A percentile compares a stretch with the other conserved stretches of the same genome.
Evolutionary conservation across 129 eudicot species (phyloP).

Genomic region (Artemisia argyi): DNA sequence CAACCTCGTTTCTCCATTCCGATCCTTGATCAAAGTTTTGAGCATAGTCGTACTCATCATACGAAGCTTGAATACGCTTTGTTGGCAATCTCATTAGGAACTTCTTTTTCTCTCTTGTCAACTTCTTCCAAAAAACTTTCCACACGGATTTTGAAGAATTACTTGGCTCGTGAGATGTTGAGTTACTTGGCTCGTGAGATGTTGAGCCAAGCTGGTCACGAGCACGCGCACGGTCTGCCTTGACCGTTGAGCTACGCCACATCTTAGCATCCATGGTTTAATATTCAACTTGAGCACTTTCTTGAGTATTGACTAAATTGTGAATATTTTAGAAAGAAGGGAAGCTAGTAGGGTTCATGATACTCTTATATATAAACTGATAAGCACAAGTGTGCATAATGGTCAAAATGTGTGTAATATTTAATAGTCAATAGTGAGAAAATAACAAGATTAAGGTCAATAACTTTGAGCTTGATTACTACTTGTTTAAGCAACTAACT

Average conservation of each 20-base stretch:
- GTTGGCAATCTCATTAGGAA: constrained; percentile 32
- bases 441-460: constrained; percentile 37
- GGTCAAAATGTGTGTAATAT: neutral
- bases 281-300: constrained; percentile 9
- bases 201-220: neutral
- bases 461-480: constrained; percentile 9
- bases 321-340: neutral
- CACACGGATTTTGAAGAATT: constrained; percentile 37
- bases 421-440: constrained; percentile 11
- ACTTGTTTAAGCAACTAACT: constrained; percentile 14
- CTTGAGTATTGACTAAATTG: constrained; percentile 17
- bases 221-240: neutral
- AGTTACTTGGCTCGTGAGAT: neutral
- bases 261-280: constrained; percentile 35
- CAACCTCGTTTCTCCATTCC: constrained; percentile 37
- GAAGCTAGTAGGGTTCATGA: neutral
- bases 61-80: constrained; percentile 31
- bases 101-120: constrained; percentile 41
- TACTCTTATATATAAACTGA: neutral
- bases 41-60: constrained; percentile 38
- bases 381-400: neutral
- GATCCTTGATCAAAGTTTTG: constrained; percentile 57
- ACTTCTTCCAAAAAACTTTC: constrained; percentile 51
- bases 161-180: neutral
- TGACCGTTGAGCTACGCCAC: constrained; percentile 36